Percentiles rank a stretch among this genome's conserved stretches.
These are phyloP conservation scores for Paramyrothecium roridum DNA, from an alignment of 2,329 filamentous ascomycete genomes.

Conservation along the genomic window DNA sequence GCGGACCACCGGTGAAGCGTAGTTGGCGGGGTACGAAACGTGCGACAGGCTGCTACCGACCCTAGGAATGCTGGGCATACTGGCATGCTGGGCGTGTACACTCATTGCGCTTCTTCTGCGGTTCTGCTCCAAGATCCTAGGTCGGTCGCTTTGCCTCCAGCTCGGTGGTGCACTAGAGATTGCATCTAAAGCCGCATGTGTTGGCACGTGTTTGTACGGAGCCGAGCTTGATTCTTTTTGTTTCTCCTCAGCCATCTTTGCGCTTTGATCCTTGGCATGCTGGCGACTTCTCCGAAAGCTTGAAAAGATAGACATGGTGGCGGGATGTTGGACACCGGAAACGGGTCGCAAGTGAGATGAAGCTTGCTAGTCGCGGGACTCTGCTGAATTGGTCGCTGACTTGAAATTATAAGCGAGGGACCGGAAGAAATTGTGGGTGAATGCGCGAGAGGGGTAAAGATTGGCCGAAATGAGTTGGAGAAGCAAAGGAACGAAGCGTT, in stretches of 20 bases:
- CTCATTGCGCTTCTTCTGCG: conserved; percentile 45
- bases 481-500: no score
- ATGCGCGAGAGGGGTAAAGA: no score
- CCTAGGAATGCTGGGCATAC: conserved; percentile 38
- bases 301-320: conserved; percentile 55
- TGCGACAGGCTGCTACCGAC: conserved; percentile 44
- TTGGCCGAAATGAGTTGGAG: no score
- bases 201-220: conserved; percentile 60
- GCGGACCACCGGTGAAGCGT: conserved; percentile 33
- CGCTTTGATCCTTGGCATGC: conserved; percentile 52
- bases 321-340: not conserved
- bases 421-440: no score
- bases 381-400: no score
- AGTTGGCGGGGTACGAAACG: conserved; percentile 42
- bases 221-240: conserved; percentile 32
- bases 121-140: conserved; percentile 48
- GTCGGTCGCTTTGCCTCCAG: conserved; percentile 44
- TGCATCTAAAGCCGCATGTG: conserved; percentile 58
- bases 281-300: conserved; percentile 49
- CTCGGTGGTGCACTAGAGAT: conserved; percentile 50
- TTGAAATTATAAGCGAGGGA: no score
- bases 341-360: not conserved
- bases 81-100: conserved; percentile 33
- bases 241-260: conserved; percentile 44
- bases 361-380: not conserved